These are phyloP conservation scores for Calonectria crousiana DNA, from an alignment of 2,329 filamentous ascomycete genomes.

Conservation along the genomic window DNA sequence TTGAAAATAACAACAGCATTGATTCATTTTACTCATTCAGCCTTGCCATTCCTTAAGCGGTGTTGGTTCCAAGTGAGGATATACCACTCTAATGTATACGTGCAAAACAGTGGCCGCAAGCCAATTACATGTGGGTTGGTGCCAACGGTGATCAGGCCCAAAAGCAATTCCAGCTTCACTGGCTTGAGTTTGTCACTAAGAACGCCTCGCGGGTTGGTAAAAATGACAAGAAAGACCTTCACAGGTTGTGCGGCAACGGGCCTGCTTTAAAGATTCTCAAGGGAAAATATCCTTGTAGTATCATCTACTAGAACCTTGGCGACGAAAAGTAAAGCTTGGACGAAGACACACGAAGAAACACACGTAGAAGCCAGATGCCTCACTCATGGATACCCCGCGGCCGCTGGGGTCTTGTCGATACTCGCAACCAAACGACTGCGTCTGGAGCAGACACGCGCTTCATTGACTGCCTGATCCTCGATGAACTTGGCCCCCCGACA, in stretches of 20 bases:
- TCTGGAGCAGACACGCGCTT: background rate
- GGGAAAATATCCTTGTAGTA: constrained; percentile 23
- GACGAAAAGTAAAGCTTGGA: background rate
- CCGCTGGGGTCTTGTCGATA: background rate
- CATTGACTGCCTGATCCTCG: constrained; percentile 7
- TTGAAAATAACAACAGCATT: background rate
- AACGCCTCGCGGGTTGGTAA: background rate
- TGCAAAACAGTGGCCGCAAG: constrained; percentile 10
- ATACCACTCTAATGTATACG: constrained; percentile 26
- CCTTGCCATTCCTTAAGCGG: background rate
- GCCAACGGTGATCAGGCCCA: constrained; percentile 35
- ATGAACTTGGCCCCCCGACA: constrained; percentile 14
- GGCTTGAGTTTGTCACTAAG: constrained; percentile 41
- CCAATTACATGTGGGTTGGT: constrained; percentile 33
- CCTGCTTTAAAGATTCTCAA: constrained; percentile 23
- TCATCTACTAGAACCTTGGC: constrained; percentile 20
- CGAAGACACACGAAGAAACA: background rate
- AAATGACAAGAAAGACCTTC: constrained; percentile 16
- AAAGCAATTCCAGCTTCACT: constrained; percentile 48
- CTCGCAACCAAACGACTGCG: background rate
- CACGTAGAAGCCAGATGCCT: background rate
- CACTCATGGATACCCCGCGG: background rate
- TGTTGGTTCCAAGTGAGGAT: background rate
- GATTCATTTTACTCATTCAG: background rate
- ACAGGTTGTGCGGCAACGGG: constrained; percentile 32